phyloP scores from a whole-genome alignment of 768 basidiomycete genomes.

The Mycena floridula region DNA sequence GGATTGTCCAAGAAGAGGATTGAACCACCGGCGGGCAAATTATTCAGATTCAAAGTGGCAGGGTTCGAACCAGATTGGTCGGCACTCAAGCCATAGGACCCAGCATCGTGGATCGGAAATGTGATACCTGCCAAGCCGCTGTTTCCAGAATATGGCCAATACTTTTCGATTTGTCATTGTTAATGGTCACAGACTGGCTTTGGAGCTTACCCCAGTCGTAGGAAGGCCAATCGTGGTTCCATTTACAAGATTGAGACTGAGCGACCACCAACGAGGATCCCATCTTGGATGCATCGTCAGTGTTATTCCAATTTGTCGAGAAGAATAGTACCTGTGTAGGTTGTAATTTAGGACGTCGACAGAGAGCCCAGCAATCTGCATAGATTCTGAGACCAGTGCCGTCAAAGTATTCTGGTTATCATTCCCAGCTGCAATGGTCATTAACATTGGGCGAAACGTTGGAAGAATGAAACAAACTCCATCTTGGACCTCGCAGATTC shows the following conservation, averaged over 20 bases:
- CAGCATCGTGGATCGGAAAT: slow-evolving; percentile 20
- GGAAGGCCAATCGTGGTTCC: slow-evolving; percentile 22
- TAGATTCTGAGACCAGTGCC: slow-evolving; percentile 15
- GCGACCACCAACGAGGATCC: slow-evolving; percentile 28
- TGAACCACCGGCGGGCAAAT: slow-evolving; percentile 11
- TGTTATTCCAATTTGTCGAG: too few species aligned
- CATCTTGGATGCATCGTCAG: slow-evolving; percentile 18
- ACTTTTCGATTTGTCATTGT: too few species aligned
- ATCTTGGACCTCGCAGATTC: slow-evolving; percentile 23
- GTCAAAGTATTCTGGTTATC: slow-evolving; percentile 25
- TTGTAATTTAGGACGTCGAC: slow-evolving; percentile 20
- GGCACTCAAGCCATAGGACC: slow-evolving; percentile 13
- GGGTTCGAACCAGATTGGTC: slow-evolving; percentile 5
- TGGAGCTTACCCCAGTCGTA: slow-evolving; percentile 16
- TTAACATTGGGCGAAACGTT: not conserved
- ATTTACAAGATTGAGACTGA: slow-evolving; percentile 21
- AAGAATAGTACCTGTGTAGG: slow-evolving; percentile 13
- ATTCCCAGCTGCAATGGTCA: slow-evolving; percentile 18
- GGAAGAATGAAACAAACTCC: slow-evolving; percentile 16
- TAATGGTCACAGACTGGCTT: not conserved
- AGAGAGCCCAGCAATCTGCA: slow-evolving; percentile 18
- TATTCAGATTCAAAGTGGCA: slow-evolving; percentile 13
- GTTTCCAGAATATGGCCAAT: slow-evolving; percentile 17
- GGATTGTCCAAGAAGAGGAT: slow-evolving; percentile 27
- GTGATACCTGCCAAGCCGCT: slow-evolving; percentile 20